phyloP scores from a whole-genome alignment of 2,329 filamentous ascomycete genomes.

The Alternaria triticimaculans region DNA sequence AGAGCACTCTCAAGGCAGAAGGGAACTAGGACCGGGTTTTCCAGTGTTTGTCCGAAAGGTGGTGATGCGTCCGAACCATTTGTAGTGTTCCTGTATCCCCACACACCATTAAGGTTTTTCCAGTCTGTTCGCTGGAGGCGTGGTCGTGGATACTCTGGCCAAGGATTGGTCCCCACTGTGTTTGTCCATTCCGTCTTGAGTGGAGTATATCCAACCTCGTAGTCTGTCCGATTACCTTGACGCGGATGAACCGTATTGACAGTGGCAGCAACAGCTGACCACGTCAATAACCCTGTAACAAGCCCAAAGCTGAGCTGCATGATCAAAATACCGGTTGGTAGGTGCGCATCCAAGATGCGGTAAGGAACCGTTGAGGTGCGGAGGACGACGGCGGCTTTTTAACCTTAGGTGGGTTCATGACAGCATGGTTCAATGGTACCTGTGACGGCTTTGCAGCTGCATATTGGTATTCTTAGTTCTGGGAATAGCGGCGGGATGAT shows the following conservation, averaged over 20 bases:
- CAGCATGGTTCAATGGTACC: constrained; percentile 21
- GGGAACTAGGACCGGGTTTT: constrained; percentile 57
- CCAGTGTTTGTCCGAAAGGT: constrained; percentile 54
- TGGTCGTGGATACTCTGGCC: constrained; percentile 66
- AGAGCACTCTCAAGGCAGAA: constrained; percentile 63
- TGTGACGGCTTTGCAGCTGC: constrained; percentile 24
- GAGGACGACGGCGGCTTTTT: constrained; percentile 26
- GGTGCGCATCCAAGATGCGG: neutral
- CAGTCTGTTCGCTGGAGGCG: constrained; percentile 62
- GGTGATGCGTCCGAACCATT: constrained; percentile 51
- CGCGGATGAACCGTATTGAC: constrained; percentile 16
- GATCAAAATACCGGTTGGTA: neutral
- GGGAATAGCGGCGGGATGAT: constrained; percentile 33
- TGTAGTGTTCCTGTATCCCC: constrained; percentile 59
- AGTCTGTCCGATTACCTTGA: constrained; percentile 40
- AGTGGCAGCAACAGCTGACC: constrained; percentile 14
- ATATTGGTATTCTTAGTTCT: constrained; percentile 26
- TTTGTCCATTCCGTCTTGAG: constrained; percentile 59
- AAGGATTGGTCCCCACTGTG: constrained; percentile 60
- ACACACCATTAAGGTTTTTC: constrained; percentile 66
- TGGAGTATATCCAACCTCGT: constrained; percentile 35
- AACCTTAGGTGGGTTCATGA: constrained; percentile 18
- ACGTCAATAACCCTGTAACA: constrained; percentile 18
- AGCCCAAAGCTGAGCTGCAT: constrained; percentile 27
- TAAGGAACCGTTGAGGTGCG: neutral